Evolutionary conservation across 2,329 filamentous ascomycete genomes (phyloP).

Genomic region (Aspergillus transmontanensis): DNA sequence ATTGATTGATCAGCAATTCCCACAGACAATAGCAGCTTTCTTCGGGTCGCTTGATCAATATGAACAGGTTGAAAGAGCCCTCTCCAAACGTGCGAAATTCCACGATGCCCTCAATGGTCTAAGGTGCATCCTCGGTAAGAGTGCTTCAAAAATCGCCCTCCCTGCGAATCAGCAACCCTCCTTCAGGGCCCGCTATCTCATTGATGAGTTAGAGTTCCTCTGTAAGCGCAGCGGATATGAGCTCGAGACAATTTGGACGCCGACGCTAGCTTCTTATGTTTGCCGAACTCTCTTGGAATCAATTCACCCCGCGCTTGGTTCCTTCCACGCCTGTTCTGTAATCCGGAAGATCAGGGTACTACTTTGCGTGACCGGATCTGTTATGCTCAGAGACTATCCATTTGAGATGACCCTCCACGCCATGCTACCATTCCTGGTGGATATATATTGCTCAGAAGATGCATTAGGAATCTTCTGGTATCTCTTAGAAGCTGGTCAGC

Average conservation of each 20-base stretch:
- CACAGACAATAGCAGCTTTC: slow-evolving; percentile 74
- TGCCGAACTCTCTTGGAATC: slow-evolving; percentile 77
- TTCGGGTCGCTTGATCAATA: slow-evolving; percentile 79
- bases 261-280: slow-evolving; percentile 72
- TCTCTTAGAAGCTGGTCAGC: slow-evolving; percentile 68
- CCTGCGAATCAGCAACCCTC: slow-evolving; percentile 83
- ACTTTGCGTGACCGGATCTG: slow-evolving; percentile 72
- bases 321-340: slow-evolving; percentile 82
- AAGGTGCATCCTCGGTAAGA: slow-evolving; percentile 68
- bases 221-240: slow-evolving; percentile 72
- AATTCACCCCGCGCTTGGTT: slow-evolving; percentile 80
- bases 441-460: slow-evolving; percentile 88
- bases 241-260: slow-evolving; percentile 69
- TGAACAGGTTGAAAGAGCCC: slow-evolving; percentile 68
- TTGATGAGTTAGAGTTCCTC: slow-evolving; percentile 75
- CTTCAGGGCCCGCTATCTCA: slow-evolving; percentile 77
- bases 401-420: slow-evolving; percentile 88
- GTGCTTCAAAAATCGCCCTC: slow-evolving; percentile 66
- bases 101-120: slow-evolving; percentile 65
- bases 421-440: slow-evolving; percentile 74
- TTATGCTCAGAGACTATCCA: slow-evolving; percentile 77
- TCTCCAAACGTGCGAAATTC: slow-evolving; percentile 62
- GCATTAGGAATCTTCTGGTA: slow-evolving; percentile 85
- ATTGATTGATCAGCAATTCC: slow-evolving; percentile 69
- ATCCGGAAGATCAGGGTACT: slow-evolving; percentile 83